These are phyloP conservation scores for Starmerella cellae DNA, from an alignment of 805 yeast genomes.

Conservation along the genomic window DNA sequence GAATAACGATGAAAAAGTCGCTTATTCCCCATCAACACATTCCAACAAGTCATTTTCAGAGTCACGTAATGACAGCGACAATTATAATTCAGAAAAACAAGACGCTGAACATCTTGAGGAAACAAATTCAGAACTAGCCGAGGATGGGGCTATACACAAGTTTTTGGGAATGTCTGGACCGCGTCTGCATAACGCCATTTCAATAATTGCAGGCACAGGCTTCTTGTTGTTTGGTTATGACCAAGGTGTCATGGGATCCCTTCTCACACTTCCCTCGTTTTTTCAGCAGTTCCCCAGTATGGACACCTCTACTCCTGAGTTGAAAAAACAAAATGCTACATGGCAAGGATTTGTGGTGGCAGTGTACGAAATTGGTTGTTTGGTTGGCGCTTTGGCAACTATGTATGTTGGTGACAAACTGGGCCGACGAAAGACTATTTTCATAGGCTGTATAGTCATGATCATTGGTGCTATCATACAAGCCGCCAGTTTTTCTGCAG, in stretches of 20 bases:
- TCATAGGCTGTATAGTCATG: constrained; percentile 35
- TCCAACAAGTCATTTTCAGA: not conserved
- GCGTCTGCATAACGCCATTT: constrained; percentile 26
- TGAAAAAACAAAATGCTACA: constrained; percentile 11
- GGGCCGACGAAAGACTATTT: constrained; percentile 47
- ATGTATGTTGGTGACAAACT: constrained; percentile 42
- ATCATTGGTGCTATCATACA: constrained; percentile 50
- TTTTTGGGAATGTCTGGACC: constrained; percentile 11
- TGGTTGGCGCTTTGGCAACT: constrained; percentile 49
- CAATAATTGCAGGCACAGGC: constrained; percentile 49
- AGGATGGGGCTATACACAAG: constrained; percentile 1
- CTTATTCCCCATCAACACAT: not conserved
- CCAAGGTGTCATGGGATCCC: constrained; percentile 53
- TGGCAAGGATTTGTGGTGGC: constrained; percentile 26
- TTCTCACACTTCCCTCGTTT: constrained; percentile 16
- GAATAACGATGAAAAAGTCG: no score
- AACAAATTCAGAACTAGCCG: not conserved
- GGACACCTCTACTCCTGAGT: constrained; percentile 9
- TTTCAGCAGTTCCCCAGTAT: constrained; percentile 20
- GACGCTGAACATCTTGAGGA: not conserved
- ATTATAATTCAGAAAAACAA: not conserved
- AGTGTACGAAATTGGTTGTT: constrained; percentile 53
- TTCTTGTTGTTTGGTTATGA: constrained; percentile 63
- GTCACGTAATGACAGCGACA: not conserved
- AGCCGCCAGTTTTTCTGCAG: constrained; percentile 40